phyloP scores from a whole-genome alignment of 768 basidiomycete genomes.

The Guyanaporus albipodus region DNA sequence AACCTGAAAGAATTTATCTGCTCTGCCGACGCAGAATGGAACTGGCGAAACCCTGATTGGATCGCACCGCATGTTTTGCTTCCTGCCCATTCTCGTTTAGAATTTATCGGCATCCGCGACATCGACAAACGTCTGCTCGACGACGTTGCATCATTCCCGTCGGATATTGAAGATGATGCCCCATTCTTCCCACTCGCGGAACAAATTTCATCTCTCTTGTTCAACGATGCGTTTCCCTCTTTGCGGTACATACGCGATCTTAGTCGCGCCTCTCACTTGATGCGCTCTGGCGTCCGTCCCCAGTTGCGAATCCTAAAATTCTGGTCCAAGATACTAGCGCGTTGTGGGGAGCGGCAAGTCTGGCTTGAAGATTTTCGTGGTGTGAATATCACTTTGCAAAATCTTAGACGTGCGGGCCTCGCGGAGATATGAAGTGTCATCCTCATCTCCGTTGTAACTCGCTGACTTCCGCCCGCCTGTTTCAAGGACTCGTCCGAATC shows the following conservation, averaged over 20 bases:
- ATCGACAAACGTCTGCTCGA: constrained; percentile 60
- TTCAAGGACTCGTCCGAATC: constrained; percentile 5
- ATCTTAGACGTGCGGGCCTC: constrained; percentile 36
- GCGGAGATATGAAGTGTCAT: constrained; percentile 7
- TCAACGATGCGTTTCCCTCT: constrained; percentile 56
- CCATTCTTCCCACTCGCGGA: constrained; percentile 63
- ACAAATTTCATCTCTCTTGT: constrained; percentile 59
- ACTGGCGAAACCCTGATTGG: constrained; percentile 77
- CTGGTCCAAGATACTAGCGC: constrained; percentile 46
- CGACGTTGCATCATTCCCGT: constrained; percentile 35
- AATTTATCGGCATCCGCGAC: constrained; percentile 69
- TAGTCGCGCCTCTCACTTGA: constrained; percentile 51
- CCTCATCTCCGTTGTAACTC: background rate
- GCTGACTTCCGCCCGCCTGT: background rate
- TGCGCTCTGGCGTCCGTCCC: constrained; percentile 40
- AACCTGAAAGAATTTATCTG: constrained; percentile 68
- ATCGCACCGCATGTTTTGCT: constrained; percentile 73
- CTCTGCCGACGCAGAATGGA: constrained; percentile 76
- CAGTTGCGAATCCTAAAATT: constrained; percentile 40
- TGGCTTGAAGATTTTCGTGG: constrained; percentile 65
- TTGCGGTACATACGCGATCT: constrained; percentile 63
- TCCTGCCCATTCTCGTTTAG: constrained; percentile 55
- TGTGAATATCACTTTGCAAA: constrained; percentile 49
- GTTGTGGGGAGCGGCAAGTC: constrained; percentile 52
- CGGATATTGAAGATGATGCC: constrained; percentile 36